These are phyloP conservation scores for Leishmania martiniquensis DNA, from an alignment of 208 protist species.

Conservation along the genomic window DNA sequence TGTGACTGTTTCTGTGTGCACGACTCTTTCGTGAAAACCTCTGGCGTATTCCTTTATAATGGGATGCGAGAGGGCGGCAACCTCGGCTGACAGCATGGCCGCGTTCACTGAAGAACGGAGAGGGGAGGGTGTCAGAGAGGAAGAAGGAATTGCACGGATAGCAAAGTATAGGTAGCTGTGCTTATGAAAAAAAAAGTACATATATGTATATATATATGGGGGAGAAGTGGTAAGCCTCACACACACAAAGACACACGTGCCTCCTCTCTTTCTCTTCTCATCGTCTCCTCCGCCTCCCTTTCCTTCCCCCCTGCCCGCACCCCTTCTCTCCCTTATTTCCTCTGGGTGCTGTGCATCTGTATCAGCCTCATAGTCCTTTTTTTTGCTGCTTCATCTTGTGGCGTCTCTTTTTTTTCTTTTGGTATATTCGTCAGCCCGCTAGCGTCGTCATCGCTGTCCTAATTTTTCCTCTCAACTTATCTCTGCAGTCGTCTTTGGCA, in stretches of 20 bases:
- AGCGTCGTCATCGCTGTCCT: not conserved
- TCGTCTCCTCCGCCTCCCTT: not conserved
- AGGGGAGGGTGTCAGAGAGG: not conserved
- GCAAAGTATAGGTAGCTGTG: not conserved
- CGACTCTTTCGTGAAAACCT: not conserved
- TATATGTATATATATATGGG: no score
- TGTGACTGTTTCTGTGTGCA: not conserved
- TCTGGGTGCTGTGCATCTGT: slow-evolving; percentile 25
- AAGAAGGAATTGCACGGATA: not conserved
- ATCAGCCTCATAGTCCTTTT: not conserved
- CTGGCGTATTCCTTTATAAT: not conserved
- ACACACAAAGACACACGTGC: not conserved
- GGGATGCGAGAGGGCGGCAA: not conserved
- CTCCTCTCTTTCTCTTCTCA: not conserved
- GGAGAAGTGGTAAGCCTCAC: not conserved
- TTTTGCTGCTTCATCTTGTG: not conserved
- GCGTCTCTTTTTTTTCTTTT: not conserved
- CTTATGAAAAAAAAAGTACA: not conserved
- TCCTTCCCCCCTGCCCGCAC: not conserved
- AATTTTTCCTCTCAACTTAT: slow-evolving; percentile 12
- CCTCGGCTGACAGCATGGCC: not conserved
- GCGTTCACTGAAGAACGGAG: not conserved
- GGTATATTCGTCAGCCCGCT: not conserved
- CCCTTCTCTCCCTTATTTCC: slow-evolving; percentile 14
- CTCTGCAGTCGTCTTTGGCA: slow-evolving; percentile 5